phyloP scores from a whole-genome alignment of 495 filamentous ascomycete species.

The Hypoxylon trugodes region DNA sequence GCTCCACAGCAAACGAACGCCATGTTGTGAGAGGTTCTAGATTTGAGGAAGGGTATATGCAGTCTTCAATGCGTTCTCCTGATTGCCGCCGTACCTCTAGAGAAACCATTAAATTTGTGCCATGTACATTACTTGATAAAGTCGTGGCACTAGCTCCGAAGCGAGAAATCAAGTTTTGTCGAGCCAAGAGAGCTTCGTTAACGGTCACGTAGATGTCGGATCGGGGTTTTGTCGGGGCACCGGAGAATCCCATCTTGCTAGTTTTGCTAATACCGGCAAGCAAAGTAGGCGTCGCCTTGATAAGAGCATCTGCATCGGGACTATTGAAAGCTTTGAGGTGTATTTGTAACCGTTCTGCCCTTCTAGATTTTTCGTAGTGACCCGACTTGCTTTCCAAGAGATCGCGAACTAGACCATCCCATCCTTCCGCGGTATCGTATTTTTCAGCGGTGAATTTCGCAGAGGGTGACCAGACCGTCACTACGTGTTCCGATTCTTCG shows the following conservation, averaged over 20 bases:
- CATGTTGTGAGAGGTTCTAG: conserved; percentile 77
- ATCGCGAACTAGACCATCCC: conserved; percentile 78
- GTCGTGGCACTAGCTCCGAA: conserved; percentile 78
- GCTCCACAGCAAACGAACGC: conserved; percentile 82
- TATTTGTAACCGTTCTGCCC: conserved; percentile 77
- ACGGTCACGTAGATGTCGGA: conserved; percentile 96
- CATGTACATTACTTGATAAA: conserved; percentile 65
- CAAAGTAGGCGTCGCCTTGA: conserved; percentile 86
- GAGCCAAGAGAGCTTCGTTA: conserved; percentile 74
- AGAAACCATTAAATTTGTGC: conserved; percentile 85
- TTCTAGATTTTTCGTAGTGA: conserved; percentile 73
- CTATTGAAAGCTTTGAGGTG: conserved; percentile 77
- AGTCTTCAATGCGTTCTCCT: conserved; percentile 84
- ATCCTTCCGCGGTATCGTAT: conserved; percentile 69
- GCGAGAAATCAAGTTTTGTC: conserved; percentile 81
- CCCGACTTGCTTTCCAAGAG: conserved; percentile 76
- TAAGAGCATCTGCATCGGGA: conserved; percentile 78
- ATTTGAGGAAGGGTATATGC: conserved; percentile 88
- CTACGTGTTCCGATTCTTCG: conserved; percentile 75
- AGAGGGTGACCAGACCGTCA: conserved; percentile 80
- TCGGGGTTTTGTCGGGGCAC: conserved; percentile 83
- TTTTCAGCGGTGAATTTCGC: conserved; percentile 54
- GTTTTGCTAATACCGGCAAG: conserved; percentile 82
- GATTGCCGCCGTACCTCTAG: conserved; percentile 81
- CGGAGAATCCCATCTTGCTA: conserved; percentile 92